Evolutionary conservation across 768 basidiomycete genomes (phyloP).

Genomic region (Collybiopsis luxurians): DNA sequence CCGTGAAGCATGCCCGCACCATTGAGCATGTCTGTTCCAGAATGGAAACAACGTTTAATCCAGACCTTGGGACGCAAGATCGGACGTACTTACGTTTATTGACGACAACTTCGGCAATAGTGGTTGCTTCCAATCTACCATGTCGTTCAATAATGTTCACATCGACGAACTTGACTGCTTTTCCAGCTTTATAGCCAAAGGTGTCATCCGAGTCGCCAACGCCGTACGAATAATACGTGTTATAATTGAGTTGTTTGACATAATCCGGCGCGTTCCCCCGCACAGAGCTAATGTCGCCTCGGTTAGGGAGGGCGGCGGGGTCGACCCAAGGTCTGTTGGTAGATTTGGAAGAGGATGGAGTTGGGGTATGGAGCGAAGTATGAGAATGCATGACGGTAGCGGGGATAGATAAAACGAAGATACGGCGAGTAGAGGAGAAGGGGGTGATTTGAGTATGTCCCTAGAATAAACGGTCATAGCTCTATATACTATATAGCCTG

Average conservation of each 20-base stretch:
- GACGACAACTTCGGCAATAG: slow-evolving; percentile 60
- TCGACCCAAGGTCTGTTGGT: slow-evolving; percentile 57
- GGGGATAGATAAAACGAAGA: background rate
- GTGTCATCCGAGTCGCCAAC: slow-evolving; percentile 54
- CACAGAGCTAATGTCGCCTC: slow-evolving; percentile 53
- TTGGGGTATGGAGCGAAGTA: background rate
- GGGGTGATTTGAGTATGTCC: background rate
- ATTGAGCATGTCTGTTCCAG: slow-evolving; percentile 63
- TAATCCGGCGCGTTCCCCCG: slow-evolving; percentile 60
- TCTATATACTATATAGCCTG: background rate
- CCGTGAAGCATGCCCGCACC: slow-evolving; percentile 76
- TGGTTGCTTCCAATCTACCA: slow-evolving; percentile 56
- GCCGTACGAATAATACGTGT: slow-evolving; percentile 70
- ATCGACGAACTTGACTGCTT: slow-evolving; percentile 57
- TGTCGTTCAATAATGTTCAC: slow-evolving; percentile 49
- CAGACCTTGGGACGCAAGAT: background rate
- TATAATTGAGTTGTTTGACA: slow-evolving; percentile 65
- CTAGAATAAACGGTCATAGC: background rate
- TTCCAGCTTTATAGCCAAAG: slow-evolving; percentile 63
- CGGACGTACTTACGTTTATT: slow-evolving; percentile 47
- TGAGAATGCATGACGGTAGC: slow-evolving; percentile 3
- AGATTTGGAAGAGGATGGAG: slow-evolving; percentile 7
- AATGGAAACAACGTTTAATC: background rate
- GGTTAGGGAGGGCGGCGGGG: slow-evolving; percentile 57
- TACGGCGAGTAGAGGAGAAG: background rate